Base-by-base conservation (phyloP, 202 grass and related monocot genomes). In the Setaria viridis region DNA sequence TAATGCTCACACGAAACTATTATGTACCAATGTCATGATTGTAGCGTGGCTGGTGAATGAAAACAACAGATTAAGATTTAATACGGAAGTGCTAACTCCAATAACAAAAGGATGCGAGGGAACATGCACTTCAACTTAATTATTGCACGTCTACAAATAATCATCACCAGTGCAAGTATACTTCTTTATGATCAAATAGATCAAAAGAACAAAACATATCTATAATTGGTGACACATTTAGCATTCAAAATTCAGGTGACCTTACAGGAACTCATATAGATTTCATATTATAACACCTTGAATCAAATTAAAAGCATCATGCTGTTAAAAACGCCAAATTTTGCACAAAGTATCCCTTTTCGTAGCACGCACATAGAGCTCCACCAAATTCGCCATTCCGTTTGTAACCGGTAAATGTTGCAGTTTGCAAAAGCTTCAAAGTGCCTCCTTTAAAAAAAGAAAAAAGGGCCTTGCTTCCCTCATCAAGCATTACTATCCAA, bases 11-110 rank as follows among this genome's bases (percentile, higher is more conserved):
- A 17, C 6, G 10, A 47, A 43, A 47, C 14, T 47, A 78, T 4
- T 16, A 63, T 33, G 14, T 25, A 64, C 13, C 42, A 64, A 64
- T 64, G 34, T 33, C 60, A 33, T 46, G 4, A 71, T 15, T 43
- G 79, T 43, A 72, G 56, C 33, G 30, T 47, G 68, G 29, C 43
- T 48, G 42, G 62, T 85, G 47, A 71, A 32, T 72, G 20, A 32
- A 62, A 85, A 43, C 42, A 51, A 62, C n/a, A 2, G 12, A 63
- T 20, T 41, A 62, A 72, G 21, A 79, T 47, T 79, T 29, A 50
- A 41, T 34, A 42, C 33, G 32, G 21, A 41, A 80, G 9, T 51
- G 20, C 65, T 32, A 57, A 37, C 53, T 35, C 41, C 11, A 59
- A 58, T 29, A 50, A 45, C 25, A 67, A 77, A 39, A 77, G 10